Percentiles rank a stretch among this genome's conserved stretches.
These are phyloP conservation scores for Penicillium waksmanii DNA, from an alignment of 495 filamentous ascomycete species.

Conservation along the genomic window DNA sequence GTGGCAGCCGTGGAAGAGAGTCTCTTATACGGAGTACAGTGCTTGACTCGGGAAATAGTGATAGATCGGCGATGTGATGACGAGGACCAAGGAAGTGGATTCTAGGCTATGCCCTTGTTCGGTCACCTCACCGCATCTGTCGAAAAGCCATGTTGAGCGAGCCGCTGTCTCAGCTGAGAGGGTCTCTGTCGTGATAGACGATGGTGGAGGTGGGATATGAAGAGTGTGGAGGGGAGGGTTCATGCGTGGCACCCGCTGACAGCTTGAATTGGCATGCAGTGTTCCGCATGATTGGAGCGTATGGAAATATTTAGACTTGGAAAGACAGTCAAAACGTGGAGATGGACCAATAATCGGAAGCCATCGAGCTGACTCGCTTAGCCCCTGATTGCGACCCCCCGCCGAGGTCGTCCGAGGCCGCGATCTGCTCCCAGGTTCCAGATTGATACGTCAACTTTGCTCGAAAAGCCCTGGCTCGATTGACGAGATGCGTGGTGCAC, in stretches of 20 bases:
- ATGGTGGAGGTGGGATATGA: background rate
- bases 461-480: background rate
- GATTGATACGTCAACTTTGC: slow-evolving; percentile 33
- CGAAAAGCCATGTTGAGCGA: background rate
- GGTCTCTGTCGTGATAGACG: background rate
- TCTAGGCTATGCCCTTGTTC: background rate
- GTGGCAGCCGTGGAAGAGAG: background rate
- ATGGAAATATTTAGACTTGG: background rate
- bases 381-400: slow-evolving; percentile 4
- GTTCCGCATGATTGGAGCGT: slow-evolving; percentile 12
- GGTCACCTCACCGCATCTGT: background rate
- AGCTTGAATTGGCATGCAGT: slow-evolving; percentile 22
- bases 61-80: background rate
- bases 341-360: slow-evolving; percentile 25
- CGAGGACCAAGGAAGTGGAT: background rate
- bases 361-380: slow-evolving; percentile 4
- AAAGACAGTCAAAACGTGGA: background rate
- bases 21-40: background rate
- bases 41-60: background rate
- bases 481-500: background rate
- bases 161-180: background rate
- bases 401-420: slow-evolving; percentile 20
- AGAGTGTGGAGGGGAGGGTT: slow-evolving; percentile 8
- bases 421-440: slow-evolving; percentile 18
- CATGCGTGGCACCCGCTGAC: slow-evolving; percentile 11